Evolutionary conservation across 2,329 filamentous ascomycete species (phyloP).

Genomic region (Dactylellina sp.): DNA sequence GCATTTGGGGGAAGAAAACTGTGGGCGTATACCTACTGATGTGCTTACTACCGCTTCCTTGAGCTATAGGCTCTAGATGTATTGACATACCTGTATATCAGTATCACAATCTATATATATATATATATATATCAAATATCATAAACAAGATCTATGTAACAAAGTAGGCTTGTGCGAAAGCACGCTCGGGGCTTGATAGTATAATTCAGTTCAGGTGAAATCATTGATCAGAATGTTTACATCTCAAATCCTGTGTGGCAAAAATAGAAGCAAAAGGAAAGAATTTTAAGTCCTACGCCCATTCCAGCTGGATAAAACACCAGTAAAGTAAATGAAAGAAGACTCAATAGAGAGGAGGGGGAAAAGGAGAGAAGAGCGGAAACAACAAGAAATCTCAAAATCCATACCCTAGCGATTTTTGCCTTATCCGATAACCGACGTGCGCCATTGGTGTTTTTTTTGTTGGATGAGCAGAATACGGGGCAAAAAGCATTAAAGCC

Average conservation of each 20-base stretch:
- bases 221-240: neutral
- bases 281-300: too few relatives aligned
- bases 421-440: slow-evolving; percentile 4
- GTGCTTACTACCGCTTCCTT: neutral
- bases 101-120: neutral
- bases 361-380: neutral
- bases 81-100: neutral
- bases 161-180: neutral
- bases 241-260: neutral
- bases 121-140: neutral
- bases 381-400: neutral
- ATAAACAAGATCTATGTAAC: neutral
- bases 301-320: neutral
- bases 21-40: neutral
- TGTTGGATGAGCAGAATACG: neutral
- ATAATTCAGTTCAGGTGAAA: too few relatives aligned
- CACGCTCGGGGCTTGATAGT: too few relatives aligned
- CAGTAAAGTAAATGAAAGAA: slow-evolving; percentile 1
- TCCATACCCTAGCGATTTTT: slow-evolving; percentile 10
- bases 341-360: neutral
- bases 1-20: neutral
- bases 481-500: neutral
- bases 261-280: too few relatives aligned
- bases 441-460: slow-evolving; percentile 18
- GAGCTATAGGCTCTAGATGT: neutral